Percentiles rank a stretch among this genome's conserved stretches.
phyloP scores from a whole-genome alignment of 768 basidiomycete species.

The Auricularia sp. region DNA sequence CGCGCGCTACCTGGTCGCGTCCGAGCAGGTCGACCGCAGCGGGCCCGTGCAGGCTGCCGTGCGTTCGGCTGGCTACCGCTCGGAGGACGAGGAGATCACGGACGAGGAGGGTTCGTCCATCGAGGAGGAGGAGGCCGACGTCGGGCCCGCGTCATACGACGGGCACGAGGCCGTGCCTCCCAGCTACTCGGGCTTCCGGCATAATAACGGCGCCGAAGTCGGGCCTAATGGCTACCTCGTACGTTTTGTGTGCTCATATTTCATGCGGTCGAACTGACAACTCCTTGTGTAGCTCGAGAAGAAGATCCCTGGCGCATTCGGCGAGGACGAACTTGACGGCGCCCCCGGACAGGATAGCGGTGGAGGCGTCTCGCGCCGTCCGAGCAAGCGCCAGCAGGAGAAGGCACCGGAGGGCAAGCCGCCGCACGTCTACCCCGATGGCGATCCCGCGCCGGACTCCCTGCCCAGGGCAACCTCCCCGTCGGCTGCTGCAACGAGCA shows the following conservation, averaged over 20 bases:
- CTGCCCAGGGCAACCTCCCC: neutral
- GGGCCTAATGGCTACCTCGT: constrained; percentile 55
- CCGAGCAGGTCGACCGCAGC: constrained; percentile 83
- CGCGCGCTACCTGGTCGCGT: constrained; percentile 86
- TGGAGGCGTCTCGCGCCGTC: constrained; percentile 29
- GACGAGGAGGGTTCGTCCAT: constrained; percentile 52
- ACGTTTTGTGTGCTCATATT: constrained; percentile 19
- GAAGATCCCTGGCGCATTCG: constrained; percentile 19
- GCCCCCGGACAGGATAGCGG: constrained; percentile 15
- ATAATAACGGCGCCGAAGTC: constrained; percentile 31
- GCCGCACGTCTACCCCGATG: constrained; percentile 22
- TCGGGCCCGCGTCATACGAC: constrained; percentile 40
- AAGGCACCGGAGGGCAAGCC: constrained; percentile 57
- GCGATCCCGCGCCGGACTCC: constrained; percentile 7
- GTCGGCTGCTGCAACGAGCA: neutral
- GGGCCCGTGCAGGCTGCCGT: constrained; percentile 93
- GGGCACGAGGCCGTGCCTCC: constrained; percentile 48
- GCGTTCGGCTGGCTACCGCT: constrained; percentile 76
- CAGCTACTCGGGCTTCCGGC: constrained; percentile 44
- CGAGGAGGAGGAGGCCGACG: constrained; percentile 40
- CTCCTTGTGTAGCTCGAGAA: constrained; percentile 34
- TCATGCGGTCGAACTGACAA: constrained; percentile 2
- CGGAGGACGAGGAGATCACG: constrained; percentile 61
- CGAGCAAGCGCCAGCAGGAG: constrained; percentile 57
- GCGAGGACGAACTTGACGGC: constrained; percentile 13